Base-by-base conservation (phyloP, 768 basidiomycete species). In the Rhizopogon vinicolor region DNA sequence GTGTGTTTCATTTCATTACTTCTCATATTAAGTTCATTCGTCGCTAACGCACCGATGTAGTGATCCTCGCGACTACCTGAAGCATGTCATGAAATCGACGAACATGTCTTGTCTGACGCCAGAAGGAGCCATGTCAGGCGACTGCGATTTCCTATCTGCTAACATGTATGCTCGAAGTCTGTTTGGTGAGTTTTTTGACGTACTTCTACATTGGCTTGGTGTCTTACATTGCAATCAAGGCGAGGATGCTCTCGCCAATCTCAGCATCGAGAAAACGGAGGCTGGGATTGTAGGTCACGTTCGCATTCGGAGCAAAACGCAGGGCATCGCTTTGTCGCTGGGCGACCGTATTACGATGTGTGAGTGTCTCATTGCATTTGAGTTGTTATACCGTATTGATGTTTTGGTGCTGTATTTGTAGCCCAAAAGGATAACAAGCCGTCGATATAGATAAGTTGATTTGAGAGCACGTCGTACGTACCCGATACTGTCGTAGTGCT, bases 71-170 rank as follows among this genome's bases (percentile, higher is more conserved):
- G 84, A 87, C 58, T 97, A 97, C 76, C 82, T 99, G 55, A 80
- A 87, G 56, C 93, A 98, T 64, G 89, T 99, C 68, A 95, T 98
- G 91, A 88, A 89, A 63, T 85, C 90, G 18, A 99, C 96, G 44
- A 98, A 99, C 69, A 98, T 98, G 95, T 86, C 93, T 9, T 95
- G 94, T 66, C 79, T 99, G 25, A 99, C 96, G 16, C 94, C 96
- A 0, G 87, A 88, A 28, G 84, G 81, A 7, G 87, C 86, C 6
- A 82, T 93, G 51, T 93, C 93, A 19, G 96, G 96, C 50, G 94
- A 98, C 58, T 98, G 95, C 65, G 91, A 95, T 72, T 99, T 98
- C 83, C 76, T 98, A 37, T 92, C 91, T 7, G 96, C 94, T 28
- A 98, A 98, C 67, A 85, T 98, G 82, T 98, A 97, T 72, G 96